Evolutionary conservation across 2,329 filamentous ascomycete genomes (phyloP).

Genomic region (Cladophialophora exuberans): DNA sequence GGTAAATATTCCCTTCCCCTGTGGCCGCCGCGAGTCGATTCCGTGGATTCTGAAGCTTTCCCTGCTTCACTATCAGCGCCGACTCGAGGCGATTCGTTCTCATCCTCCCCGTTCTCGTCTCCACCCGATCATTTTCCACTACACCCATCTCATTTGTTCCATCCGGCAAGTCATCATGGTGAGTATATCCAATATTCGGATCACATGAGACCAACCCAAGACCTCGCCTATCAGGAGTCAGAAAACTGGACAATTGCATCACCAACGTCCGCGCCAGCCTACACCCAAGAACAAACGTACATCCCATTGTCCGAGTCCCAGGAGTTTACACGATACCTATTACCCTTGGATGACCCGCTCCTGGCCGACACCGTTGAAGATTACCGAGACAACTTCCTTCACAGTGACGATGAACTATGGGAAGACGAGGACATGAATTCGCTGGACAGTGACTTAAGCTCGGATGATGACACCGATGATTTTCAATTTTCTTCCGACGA

Average conservation of each 20-base stretch:
- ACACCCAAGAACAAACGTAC: neutral
- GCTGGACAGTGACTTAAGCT: conserved; percentile 50
- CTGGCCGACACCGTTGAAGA: conserved; percentile 36
- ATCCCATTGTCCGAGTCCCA: conserved; percentile 26
- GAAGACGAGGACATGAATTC: conserved; percentile 40
- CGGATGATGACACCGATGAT: conserved; percentile 65
- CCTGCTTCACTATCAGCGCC: conserved; percentile 30
- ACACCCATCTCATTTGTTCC: conserved; percentile 37
- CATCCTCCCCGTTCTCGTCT: conserved; percentile 38
- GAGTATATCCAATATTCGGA: conserved; percentile 44
- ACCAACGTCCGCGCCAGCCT: neutral
- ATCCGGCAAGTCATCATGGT: conserved; percentile 49
- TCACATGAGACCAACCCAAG: conserved; percentile 8
- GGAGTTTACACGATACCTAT: conserved; percentile 42
- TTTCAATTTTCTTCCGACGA: conserved; percentile 60
- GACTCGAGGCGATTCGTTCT: conserved; percentile 34
- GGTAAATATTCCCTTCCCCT: conserved; percentile 71
- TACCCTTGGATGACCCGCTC: conserved; percentile 48
- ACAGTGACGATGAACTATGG: conserved; percentile 30
- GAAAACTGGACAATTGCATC: neutral
- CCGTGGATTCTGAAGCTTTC: conserved; percentile 39
- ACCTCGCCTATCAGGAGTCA: conserved; percentile 3
- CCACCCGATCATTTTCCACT: conserved; percentile 36
- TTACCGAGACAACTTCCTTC: conserved; percentile 13
- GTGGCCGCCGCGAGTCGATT: conserved; percentile 49